Percentiles rank a stretch among this genome's conserved stretches.
phyloP scores from a whole-genome alignment of 2,329 filamentous ascomycete genomes.

The Stachybotrys chartarum region DNA sequence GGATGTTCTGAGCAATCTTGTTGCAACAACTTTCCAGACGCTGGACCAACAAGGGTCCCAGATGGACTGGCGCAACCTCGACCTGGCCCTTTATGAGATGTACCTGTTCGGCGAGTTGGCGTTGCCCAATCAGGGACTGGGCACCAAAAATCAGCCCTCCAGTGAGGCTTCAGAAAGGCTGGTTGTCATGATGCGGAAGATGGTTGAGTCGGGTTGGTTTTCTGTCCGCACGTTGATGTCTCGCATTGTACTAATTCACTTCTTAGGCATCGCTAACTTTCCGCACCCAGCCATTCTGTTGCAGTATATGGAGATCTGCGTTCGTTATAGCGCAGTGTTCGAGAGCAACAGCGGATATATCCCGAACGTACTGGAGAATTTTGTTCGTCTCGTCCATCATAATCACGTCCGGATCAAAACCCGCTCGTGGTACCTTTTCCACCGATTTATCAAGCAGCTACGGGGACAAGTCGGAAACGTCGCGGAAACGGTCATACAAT shows the following conservation, averaged over 20 bases:
- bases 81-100: slow-evolving; percentile 92
- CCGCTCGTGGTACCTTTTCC: slow-evolving; percentile 95
- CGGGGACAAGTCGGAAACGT: slow-evolving; percentile 79
- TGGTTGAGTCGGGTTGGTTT: slow-evolving; percentile 79
- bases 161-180: slow-evolving; percentile 73
- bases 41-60: slow-evolving; percentile 65
- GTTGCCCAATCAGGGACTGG: slow-evolving; percentile 81
- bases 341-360: slow-evolving; percentile 77
- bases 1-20: slow-evolving; percentile 77
- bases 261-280: slow-evolving; percentile 70
- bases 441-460: slow-evolving; percentile 84
- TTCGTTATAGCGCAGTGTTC: slow-evolving; percentile 89
- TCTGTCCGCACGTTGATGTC: background rate
- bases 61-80: slow-evolving; percentile 91
- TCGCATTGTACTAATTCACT: background rate
- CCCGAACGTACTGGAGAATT: slow-evolving; percentile 80
- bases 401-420: slow-evolving; percentile 79
- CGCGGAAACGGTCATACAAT: slow-evolving; percentile 84
- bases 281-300: slow-evolving; percentile 86
- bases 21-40: slow-evolving; percentile 81
- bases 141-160: slow-evolving; percentile 75
- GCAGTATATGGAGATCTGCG: slow-evolving; percentile 98
- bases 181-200: slow-evolving; percentile 87
- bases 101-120: slow-evolving; percentile 91
- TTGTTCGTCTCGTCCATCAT: slow-evolving; percentile 85